phyloP scores from a whole-genome alignment of 345 rosid genomes.

The Ailanthus altissimus region DNA sequence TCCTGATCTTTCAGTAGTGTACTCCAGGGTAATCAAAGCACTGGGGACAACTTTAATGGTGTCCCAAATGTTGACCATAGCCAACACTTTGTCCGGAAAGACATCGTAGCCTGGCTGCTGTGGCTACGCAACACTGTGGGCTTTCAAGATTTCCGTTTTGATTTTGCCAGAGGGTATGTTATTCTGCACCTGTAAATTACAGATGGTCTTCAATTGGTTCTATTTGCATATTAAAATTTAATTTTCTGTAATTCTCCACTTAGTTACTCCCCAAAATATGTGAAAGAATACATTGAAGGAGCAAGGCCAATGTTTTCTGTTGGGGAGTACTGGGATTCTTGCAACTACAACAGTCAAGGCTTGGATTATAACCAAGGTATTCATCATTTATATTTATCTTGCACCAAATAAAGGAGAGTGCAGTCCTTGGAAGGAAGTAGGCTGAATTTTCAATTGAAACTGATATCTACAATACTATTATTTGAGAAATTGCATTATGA shows the following conservation, averaged over 20 bases:
- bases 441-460: slow-evolving; percentile 6
- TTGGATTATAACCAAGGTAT: slow-evolving; percentile 90
- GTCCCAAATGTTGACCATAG: slow-evolving; percentile 92
- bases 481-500: background rate
- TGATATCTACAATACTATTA: background rate
- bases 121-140: slow-evolving; percentile 67
- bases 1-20: slow-evolving; percentile 14
- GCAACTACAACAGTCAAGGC: slow-evolving; percentile 59
- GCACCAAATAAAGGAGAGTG: slow-evolving; percentile 8
- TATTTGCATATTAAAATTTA: background rate
- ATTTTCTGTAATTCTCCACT: slow-evolving; percentile 20
- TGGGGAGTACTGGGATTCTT: slow-evolving; percentile 95
- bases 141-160: slow-evolving; percentile 93
- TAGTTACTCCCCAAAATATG: slow-evolving; percentile 79
- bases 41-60: slow-evolving; percentile 90
- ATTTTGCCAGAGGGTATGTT: slow-evolving; percentile 77
- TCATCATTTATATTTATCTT: background rate
- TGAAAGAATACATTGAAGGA: slow-evolving; percentile 81
- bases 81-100: slow-evolving; percentile 86
- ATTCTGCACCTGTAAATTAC: background rate
- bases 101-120: slow-evolving; percentile 71
- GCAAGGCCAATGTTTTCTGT: slow-evolving; percentile 82
- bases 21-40: slow-evolving; percentile 75
- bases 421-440: slow-evolving; percentile 1
- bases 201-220: slow-evolving; percentile 7